These are phyloP conservation scores for Fagus sylvatica DNA, from an alignment of 306 rosid species.

Conservation along the genomic window DNA sequence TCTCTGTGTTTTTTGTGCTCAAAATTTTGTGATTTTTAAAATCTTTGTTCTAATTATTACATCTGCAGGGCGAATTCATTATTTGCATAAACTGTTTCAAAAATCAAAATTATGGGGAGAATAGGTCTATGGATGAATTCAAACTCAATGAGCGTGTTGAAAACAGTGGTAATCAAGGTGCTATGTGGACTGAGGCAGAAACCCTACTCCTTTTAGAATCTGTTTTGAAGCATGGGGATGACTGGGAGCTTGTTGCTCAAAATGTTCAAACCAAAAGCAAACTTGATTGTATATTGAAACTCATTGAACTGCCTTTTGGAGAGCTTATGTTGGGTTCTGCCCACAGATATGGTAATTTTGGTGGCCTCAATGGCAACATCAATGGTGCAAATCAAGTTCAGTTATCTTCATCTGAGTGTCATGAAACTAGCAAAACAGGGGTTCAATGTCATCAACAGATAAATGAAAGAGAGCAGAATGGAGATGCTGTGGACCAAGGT, in stretches of 20 bases:
- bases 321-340: constrained; percentile 61
- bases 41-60: constrained; percentile 22
- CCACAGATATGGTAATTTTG: constrained; percentile 37
- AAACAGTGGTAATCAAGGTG: constrained; percentile 34
- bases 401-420: constrained; percentile 41
- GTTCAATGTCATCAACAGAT: constrained; percentile 45
- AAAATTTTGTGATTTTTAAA: background rate
- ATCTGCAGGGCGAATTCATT: constrained; percentile 59
- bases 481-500: constrained; percentile 53
- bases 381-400: constrained; percentile 42
- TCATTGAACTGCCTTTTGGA: constrained; percentile 90
- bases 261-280: constrained; percentile 74
- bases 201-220: constrained; percentile 88
- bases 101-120: constrained; percentile 69
- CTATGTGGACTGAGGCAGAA: constrained; percentile 87
- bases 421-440: constrained; percentile 43
- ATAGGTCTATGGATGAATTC: constrained; percentile 61
- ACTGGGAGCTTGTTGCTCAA: constrained; percentile 90
- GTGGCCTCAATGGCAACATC: constrained; percentile 32
- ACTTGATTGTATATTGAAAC: constrained; percentile 76
- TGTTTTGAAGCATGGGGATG: constrained; percentile 90
- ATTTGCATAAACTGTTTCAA: constrained; percentile 69
- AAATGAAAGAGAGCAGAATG: constrained; percentile 49
- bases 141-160: constrained; percentile 44
- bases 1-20: background rate